Conservation (phyloP, 192 early-diverging fungal species). For the Allomyces javanicus region DNA sequence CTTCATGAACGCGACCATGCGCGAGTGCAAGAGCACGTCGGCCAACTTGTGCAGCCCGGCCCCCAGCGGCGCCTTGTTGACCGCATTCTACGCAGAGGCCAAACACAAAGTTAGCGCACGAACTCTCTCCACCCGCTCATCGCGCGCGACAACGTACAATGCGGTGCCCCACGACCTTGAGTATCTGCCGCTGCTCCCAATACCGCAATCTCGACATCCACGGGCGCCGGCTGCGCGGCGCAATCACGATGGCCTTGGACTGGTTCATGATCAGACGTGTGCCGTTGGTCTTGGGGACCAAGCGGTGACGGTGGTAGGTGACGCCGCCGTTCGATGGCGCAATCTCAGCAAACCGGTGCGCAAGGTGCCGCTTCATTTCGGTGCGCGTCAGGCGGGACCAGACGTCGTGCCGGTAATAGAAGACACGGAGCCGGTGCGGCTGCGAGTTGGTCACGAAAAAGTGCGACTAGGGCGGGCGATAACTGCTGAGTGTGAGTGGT, state of each 20-base stretch:
- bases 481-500: not conserved
- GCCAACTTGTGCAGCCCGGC: not conserved
- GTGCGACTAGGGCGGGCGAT: conserved; percentile 15
- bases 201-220: conserved; percentile 17
- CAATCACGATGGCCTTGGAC: no score
- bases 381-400: conserved; percentile 22
- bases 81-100: no score
- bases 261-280: conserved; percentile 59
- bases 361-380: no score
- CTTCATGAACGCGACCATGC: conserved; percentile 4
- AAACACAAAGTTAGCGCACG: no score
- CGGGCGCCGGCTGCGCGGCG: no score
- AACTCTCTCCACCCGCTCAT: no score
- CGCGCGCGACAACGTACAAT: no score
- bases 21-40: not conserved
- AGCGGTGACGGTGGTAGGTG: conserved; percentile 12
- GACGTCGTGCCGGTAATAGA: conserved; percentile 58
- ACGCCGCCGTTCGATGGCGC: no score
- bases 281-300: conserved; percentile 59
- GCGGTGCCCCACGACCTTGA: not conserved
- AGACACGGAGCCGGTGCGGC: conserved; percentile 34
- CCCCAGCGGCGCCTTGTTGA: not conserved
- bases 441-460: conserved; percentile 71
- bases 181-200: not conserved
- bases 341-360: no score